Evolutionary conservation across 179 eudicot species (phyloP), one percentile per base, ranked within the genome.

Genomic region (Spinacia oleracea): DNA sequence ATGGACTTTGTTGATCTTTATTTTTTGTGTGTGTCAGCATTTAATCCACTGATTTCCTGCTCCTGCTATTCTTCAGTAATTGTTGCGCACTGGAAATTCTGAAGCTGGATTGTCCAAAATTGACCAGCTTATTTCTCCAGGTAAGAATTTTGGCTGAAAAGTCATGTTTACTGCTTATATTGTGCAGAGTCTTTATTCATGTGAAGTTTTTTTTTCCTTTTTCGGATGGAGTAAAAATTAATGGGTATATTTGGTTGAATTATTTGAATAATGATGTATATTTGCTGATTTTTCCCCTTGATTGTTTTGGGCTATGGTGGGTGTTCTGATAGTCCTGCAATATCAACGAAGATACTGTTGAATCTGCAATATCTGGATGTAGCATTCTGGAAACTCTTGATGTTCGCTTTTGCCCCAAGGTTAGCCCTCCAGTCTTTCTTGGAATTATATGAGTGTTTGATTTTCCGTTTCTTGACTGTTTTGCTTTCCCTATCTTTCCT

Each of bases 381-480:
- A 81, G 23, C 79, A 82, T 89, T 89, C 83, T 96, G 73, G 99
- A 96, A 89, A 96, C 97, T 9, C 96, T 96, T 10, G 98, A 96
- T 82, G 89, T 96, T 77, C 97, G 98, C 79, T 92, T 90, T 82
- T 96, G 99, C 77, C 89, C 89, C 5, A 93, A 91, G 92, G 99
- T 93, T 70, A 75, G 81, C 71, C 23, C 21, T n/a, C 38, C 2
- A 10, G 1, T 16, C 27, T 23, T 32, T 3, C 1, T 45, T 35
- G 70, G 14, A 64, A 1, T 31, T 21, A 5, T 18, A 12, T 32
- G 32, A 21, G 0, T 0, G 45, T 51, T 53, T 10, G 16, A 15
- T 9, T 20, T 8, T 72, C 5, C 14, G 6, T 58, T 27, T 73
- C 18, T 23, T 62, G 53, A 31, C n/a, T 21, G 23, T 64, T 80